A percentile compares a stretch with the other conserved stretches of the same genome.
phyloP scores from a whole-genome alignment of 495 filamentous ascomycete species.

The Penicillium argentinense region DNA sequence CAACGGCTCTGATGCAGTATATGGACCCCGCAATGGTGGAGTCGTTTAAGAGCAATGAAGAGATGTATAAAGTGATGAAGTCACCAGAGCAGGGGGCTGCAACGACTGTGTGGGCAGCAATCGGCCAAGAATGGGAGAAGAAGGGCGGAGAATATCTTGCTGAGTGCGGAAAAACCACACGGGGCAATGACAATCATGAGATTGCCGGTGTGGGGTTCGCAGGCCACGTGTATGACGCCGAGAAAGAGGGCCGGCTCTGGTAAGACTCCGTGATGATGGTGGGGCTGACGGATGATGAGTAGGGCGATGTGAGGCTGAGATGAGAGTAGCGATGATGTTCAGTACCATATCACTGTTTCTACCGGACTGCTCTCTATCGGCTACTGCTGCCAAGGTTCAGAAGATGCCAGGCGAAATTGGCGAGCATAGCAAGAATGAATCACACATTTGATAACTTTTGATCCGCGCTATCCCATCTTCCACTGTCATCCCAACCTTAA shows the following conservation, averaged over 20 bases:
- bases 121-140: slow-evolving; percentile 32
- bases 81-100: slow-evolving; percentile 32
- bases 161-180: slow-evolving; percentile 23
- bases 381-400: too few relatives aligned
- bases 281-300: too few relatives aligned
- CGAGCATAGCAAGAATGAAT: too few relatives aligned
- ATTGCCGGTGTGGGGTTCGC: slow-evolving; percentile 29
- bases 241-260: slow-evolving; percentile 39
- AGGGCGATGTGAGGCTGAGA: too few relatives aligned
- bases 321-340: too few relatives aligned
- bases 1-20: slow-evolving; percentile 17
- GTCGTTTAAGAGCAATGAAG: slow-evolving; percentile 10
- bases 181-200: slow-evolving; percentile 9
- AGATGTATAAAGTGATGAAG: slow-evolving; percentile 31
- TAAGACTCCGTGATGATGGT: slow-evolving; percentile 36
- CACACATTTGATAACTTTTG: too few relatives aligned
- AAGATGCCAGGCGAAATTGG: too few relatives aligned
- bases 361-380: too few relatives aligned
- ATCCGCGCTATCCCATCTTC: too few relatives aligned
- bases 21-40: slow-evolving; percentile 12
- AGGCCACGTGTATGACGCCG: slow-evolving; percentile 31
- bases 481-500: too few relatives aligned
- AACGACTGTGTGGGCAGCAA: slow-evolving; percentile 45
- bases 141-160: slow-evolving; percentile 46
- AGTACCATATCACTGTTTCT: too few relatives aligned